Evolutionary conservation across 805 yeast genomes (phyloP), one percentile per base, ranked within the genome.

Genomic region (Scheffersomyces spartinae): DNA sequence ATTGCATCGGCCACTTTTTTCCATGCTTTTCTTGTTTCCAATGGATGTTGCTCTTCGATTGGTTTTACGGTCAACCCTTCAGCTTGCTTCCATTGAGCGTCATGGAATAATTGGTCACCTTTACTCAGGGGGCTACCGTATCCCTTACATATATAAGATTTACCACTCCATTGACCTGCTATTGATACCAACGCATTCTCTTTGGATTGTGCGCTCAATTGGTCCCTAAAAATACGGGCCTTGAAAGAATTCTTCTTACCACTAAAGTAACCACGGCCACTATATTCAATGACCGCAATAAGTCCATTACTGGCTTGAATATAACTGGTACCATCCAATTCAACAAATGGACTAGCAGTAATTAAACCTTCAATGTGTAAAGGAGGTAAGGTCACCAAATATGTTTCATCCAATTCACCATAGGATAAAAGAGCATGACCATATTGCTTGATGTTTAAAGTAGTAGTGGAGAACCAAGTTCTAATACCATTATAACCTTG

Each of bases 201-300:
- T 36, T 68, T 70, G 28, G 59, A 45, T n/a, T 36, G 36, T 8
- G 64, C 53, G 17, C 67, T 60, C 15, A 55, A 52, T 26, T 51
- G 42, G 44, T 68, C 70, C 40, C 66, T 68, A 48, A 48, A 80
- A 32, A 91, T 64, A 45, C 88, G 70, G 14, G 94, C 94, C 56
- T 86, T 91, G 60, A 79, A 84, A 10, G 85, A 56, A 58, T 91
- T 86, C 62, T 86, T 88, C 64, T 86, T 88, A 42, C 98, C 98
- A 12, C 84, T 69, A 47, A 91, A 84, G 59, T 85, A 91, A 17
- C 98, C 98, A 53, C 91, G 74, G 17, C 98, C 98, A 19, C 81
- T 65, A 54, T 69, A 91, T 42, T 82, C 94, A 32, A 91, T 58
- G 16, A 68, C 64, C 9, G 85, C 68, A 34, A 67, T 49, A 53